Evolutionary conservation across 306 rosid genomes (phyloP).

Genomic region (Lablab purpureus): DNA sequence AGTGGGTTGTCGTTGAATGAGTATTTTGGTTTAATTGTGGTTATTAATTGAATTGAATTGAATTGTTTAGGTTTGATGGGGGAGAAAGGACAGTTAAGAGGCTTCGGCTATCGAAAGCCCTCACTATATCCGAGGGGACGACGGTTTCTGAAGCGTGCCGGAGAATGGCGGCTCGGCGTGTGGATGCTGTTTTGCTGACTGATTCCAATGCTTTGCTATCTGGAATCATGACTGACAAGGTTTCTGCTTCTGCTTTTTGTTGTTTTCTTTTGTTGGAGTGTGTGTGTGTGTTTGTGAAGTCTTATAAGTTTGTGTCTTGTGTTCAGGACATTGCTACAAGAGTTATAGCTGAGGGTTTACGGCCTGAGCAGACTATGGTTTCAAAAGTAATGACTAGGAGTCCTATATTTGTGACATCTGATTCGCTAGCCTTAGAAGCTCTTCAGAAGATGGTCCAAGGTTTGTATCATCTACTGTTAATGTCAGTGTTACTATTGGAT

Average conservation of each 20-base stretch:
- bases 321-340: slow-evolving; percentile 79
- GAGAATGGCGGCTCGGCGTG: slow-evolving; percentile 94
- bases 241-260: slow-evolving; percentile 5
- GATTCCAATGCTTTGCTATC: slow-evolving; percentile 92
- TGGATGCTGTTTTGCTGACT: slow-evolving; percentile 81
- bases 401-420: slow-evolving; percentile 84
- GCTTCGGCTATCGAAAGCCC: slow-evolving; percentile 87
- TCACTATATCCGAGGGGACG: slow-evolving; percentile 89
- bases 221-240: slow-evolving; percentile 97
- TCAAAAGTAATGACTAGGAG: slow-evolving; percentile 91
- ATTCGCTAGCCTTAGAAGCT: slow-evolving; percentile 85
- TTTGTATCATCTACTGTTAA: slow-evolving; percentile 42
- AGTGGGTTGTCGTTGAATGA: slow-evolving; percentile 8
- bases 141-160: slow-evolving; percentile 94
- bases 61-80: slow-evolving; percentile 57
- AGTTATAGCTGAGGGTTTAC: slow-evolving; percentile 91
- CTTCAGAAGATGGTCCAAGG: slow-evolving; percentile 96
- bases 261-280: neutral
- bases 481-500: slow-evolving; percentile 5
- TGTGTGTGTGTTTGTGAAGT: slow-evolving; percentile 19
- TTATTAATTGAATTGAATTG: neutral
- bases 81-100: slow-evolving; percentile 94
- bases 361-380: slow-evolving; percentile 84
- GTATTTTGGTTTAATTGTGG: neutral
- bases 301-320: slow-evolving; percentile 46